These are phyloP conservation scores for barrel medic (Medicago truncatula) DNA, from an alignment of 306 rosid species.

Conservation along the genomic window DNA sequence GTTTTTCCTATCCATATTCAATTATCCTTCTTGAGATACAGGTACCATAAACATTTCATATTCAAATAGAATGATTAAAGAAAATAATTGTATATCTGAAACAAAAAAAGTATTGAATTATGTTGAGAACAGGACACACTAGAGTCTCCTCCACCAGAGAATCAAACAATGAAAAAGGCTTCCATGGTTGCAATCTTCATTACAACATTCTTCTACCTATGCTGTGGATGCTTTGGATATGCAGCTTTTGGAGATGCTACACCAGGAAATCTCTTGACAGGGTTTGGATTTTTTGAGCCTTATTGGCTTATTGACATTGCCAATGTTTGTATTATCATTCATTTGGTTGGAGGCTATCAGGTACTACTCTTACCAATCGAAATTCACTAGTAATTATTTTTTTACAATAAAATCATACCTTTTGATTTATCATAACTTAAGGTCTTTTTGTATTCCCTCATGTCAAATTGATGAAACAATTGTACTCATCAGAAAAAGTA, in stretches of 20 bases:
- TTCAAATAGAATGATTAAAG: no score
- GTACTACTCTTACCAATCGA: conserved; percentile 49
- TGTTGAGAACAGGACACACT: conserved; percentile 61
- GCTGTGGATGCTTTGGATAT: conserved; percentile 92
- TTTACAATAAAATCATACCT: neutral
- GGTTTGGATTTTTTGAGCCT: conserved; percentile 81
- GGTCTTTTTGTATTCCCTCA: neutral
- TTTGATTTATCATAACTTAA: no score
- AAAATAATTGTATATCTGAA: no score
- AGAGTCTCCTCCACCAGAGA: conserved; percentile 83
- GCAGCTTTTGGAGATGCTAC: conserved; percentile 84
- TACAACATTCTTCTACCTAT: conserved; percentile 88
- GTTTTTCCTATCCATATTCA: conserved; percentile 83
- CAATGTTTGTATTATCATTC: conserved; percentile 76
- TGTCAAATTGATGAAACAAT: no score
- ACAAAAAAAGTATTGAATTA: no score
- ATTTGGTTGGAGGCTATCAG: conserved; percentile 93
- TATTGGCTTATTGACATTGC: conserved; percentile 85
- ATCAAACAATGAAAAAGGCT: conserved; percentile 84
- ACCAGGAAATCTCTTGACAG: conserved; percentile 90
- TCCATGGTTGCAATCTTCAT: conserved; percentile 60
- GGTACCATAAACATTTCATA: no score
- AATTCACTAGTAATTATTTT: neutral
- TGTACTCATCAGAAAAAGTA: no score
- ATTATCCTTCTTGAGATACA: conserved; percentile 80